Base-by-base conservation (phyloP, 352 stramenopile species). In the Pythium apleroticum region DNA sequence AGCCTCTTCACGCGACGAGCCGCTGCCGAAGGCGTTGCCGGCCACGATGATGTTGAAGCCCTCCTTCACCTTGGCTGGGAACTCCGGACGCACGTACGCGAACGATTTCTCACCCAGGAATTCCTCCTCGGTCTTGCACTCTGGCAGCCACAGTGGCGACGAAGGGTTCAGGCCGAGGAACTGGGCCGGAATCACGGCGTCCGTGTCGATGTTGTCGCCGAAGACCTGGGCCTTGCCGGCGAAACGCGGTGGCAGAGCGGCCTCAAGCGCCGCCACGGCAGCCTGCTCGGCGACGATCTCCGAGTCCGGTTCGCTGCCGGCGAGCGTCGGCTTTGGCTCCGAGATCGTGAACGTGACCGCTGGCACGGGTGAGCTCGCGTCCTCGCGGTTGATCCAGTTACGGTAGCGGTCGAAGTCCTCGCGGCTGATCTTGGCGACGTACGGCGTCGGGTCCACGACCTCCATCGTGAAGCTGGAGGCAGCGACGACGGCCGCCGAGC, bases 101-200 rank as follows among this genome's bases (percentile, higher is more conserved):
- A 93, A 93, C 52, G 82, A 89, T 67, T 94, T 91, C 63, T 75
- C 78, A 22, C 81, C 85, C 12, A 93, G 72, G 59, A 93, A 82
- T 30, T 93, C 83, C 53, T 90, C 72, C 65, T 93, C 85, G 4
- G 80, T 91, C 72, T 89, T 80, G 52, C 85, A 94, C 57, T 91
- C 82, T 17, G 76, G 63, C 9, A 83, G 84, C 86, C 86, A 94
- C 67, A 94, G 69, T 8, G 86, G 84, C 49, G 84, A 93, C 35
- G 80, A 76, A 57, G 90, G 90, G 71, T 90, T 91, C 0, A 94
- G 68, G 2, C 84, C 84, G 81, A 93, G 90, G 57, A 91, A 93
- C 66, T 93, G 84, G 19, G 84, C 84, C 5, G 84, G 84, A 56
- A 93, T 93, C 58, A 93, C 77, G 19, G 84, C 84, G 52, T 93